Percentiles rank a stretch among this genome's conserved stretches.
phyloP scores from a whole-genome alignment of 2,329 filamentous ascomycete genomes.

The Periconia macrospinosa region DNA sequence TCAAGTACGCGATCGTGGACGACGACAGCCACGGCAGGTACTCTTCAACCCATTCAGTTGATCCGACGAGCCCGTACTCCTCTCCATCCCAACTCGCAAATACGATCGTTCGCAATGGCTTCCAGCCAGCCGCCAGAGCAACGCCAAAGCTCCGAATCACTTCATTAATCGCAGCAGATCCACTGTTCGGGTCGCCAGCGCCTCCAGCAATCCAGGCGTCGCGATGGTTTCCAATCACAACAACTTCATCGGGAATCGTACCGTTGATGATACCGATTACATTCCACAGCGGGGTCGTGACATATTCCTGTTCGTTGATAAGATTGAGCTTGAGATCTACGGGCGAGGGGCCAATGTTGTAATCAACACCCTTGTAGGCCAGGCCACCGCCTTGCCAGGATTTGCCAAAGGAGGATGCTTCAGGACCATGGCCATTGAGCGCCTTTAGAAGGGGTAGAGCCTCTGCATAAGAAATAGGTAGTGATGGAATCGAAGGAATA shows the following conservation, averaged over 20 bases:
- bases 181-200: slow-evolving; percentile 79
- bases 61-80: slow-evolving; percentile 84
- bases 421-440: slow-evolving; percentile 84
- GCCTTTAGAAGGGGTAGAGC: slow-evolving; percentile 86
- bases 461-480: slow-evolving; percentile 87
- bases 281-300: slow-evolving; percentile 61
- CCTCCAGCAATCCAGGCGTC: slow-evolving; percentile 91
- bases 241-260: slow-evolving; percentile 78
- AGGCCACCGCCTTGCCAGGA: slow-evolving; percentile 75
- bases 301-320: slow-evolving; percentile 54
- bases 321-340: slow-evolving; percentile 60
- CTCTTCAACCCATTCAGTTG: slow-evolving; percentile 92
- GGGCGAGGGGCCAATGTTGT: slow-evolving; percentile 83
- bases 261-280: slow-evolving; percentile 93
- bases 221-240: slow-evolving; percentile 89
- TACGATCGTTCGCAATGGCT: slow-evolving; percentile 84
- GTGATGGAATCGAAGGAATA: slow-evolving; percentile 83
- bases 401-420: slow-evolving; percentile 71
- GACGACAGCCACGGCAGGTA: slow-evolving; percentile 77
- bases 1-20: slow-evolving; percentile 79
- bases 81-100: slow-evolving; percentile 72
- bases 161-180: slow-evolving; percentile 78
- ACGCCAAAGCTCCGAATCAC: slow-evolving; percentile 74
- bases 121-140: slow-evolving; percentile 75
- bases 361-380: slow-evolving; percentile 77